Conservation (phyloP, 495 filamentous ascomycete species). For the Aspergillus bridgeri region DNA sequence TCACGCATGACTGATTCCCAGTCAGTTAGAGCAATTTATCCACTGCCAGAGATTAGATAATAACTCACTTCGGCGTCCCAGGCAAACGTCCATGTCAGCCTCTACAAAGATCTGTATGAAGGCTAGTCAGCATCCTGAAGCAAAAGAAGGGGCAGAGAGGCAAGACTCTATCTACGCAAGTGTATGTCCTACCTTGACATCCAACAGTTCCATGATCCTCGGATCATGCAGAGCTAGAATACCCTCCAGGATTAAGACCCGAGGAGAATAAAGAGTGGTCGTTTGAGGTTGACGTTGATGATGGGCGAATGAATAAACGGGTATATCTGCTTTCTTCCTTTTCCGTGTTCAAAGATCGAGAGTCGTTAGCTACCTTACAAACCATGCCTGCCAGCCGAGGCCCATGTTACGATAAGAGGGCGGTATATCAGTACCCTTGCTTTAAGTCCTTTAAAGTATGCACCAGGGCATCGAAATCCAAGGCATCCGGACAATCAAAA, state of each 20-base stretch:
- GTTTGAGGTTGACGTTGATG: conserved; percentile 78
- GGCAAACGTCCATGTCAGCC: conserved; percentile 89
- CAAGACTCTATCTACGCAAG: neutral
- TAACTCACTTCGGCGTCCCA: conserved; percentile 80
- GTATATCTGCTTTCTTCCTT: conserved; percentile 90
- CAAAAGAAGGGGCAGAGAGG: neutral
- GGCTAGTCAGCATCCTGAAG: conserved; percentile 17
- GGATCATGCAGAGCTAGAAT: conserved; percentile 92
- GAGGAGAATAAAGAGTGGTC: conserved; percentile 88
- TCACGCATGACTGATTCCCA: conserved; percentile 70
- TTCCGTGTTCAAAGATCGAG: conserved; percentile 1
- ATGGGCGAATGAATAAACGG: conserved; percentile 91
- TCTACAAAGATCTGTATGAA: conserved; percentile 79
- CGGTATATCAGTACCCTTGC: conserved; percentile 63
- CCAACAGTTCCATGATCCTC: conserved; percentile 79
- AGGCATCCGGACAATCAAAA: conserved; percentile 89
- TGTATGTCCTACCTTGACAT: conserved; percentile 67
- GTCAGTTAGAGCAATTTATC: conserved; percentile 7
- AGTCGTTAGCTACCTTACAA: neutral
- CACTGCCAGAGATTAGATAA: neutral
- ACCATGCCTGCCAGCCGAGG: neutral
- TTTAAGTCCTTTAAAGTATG: conserved; percentile 81
- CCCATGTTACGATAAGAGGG: neutral
- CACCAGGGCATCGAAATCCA: conserved; percentile 89
- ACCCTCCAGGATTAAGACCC: conserved; percentile 91